Evolutionary conservation across 257 asterid species (phyloP).

Genomic region (Solanum lycopersicoides): DNA sequence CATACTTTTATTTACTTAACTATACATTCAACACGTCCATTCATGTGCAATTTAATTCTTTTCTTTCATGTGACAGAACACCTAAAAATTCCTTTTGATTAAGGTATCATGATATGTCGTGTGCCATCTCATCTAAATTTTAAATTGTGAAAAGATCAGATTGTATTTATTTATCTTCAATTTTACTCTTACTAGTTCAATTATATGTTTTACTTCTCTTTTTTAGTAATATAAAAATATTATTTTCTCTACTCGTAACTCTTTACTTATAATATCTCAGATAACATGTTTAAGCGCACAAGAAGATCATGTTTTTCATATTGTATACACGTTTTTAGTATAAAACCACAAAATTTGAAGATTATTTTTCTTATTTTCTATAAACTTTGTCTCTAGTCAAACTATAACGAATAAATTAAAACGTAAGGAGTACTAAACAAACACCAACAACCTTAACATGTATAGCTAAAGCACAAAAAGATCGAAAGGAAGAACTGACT

Average conservation of each 20-base stretch:
- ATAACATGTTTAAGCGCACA: background rate
- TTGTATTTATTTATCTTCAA: background rate
- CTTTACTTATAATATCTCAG: background rate
- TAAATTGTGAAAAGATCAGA: too few species aligned
- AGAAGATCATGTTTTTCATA: background rate
- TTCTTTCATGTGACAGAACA: too few species aligned
- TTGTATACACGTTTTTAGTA: too few species aligned
- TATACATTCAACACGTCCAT: too few species aligned
- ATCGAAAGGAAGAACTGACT: constrained; percentile 27
- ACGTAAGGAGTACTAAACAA: background rate
- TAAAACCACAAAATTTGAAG: background rate
- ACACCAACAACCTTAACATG: background rate
- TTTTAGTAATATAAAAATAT: too few species aligned
- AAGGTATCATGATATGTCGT: too few species aligned
- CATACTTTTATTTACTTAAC: too few species aligned
- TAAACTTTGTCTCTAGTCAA: background rate
- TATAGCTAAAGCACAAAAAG: background rate
- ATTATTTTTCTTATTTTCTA: background rate
- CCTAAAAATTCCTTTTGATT: too few species aligned
- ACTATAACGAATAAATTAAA: background rate
- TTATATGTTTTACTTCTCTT: background rate
- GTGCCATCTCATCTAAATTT: too few species aligned
- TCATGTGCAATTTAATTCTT: too few species aligned
- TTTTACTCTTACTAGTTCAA: background rate
- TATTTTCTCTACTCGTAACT: background rate